Conservation (phyloP, 306 rosid species). For the Carpinus fangiana region DNA sequence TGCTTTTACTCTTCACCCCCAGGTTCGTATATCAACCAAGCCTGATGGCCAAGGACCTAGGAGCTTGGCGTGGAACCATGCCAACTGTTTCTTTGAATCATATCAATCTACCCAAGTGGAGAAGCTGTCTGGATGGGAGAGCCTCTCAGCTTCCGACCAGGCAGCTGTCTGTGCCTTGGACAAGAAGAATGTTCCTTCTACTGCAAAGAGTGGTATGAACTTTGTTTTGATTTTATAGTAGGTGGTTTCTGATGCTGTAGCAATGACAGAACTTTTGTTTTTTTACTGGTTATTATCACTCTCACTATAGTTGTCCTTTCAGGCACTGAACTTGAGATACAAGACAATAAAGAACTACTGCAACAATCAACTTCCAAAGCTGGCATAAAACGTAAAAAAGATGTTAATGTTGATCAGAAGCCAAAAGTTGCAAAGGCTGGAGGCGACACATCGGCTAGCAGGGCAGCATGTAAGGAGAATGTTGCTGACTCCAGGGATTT, state of each 20-base stretch:
- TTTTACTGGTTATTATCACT: conserved; percentile 13
- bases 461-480: conserved; percentile 35
- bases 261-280: conserved; percentile 12
- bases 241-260: conserved; percentile 21
- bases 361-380: conserved; percentile 49
- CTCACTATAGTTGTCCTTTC: conserved; percentile 32
- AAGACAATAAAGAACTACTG: conserved; percentile 43
- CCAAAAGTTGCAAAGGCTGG: conserved; percentile 62
- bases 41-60: conserved; percentile 80
- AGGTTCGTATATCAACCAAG: conserved; percentile 84
- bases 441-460: conserved; percentile 60
- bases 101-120: conserved; percentile 67
- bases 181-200: conserved; percentile 47
- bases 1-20: conserved; percentile 20
- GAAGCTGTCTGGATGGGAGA: conserved; percentile 83
- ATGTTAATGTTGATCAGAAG: conserved; percentile 42
- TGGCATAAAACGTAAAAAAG: conserved; percentile 68
- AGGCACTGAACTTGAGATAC: conserved; percentile 40
- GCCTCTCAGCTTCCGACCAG: conserved; percentile 75
- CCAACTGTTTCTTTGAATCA: conserved; percentile 69
- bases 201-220: conserved; percentile 49
- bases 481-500: conserved; percentile 29
- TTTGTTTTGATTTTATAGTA: conserved; percentile 20
- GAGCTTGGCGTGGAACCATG: conserved; percentile 89
- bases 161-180: conserved; percentile 52